phyloP scores from a whole-genome alignment of 805 yeast species.

The Kuraishia hungarica region DNA sequence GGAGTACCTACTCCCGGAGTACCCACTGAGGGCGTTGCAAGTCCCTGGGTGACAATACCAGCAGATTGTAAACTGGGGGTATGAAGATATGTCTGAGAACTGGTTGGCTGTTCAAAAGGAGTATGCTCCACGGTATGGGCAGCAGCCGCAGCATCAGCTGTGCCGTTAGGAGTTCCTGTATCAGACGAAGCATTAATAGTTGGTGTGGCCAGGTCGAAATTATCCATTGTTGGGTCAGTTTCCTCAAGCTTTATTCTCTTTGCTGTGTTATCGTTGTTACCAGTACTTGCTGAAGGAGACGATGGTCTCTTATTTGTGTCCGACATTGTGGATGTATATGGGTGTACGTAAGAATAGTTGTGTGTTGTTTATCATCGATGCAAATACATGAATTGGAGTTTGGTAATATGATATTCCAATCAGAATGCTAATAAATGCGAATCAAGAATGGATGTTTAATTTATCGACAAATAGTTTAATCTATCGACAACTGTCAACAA shows the following conservation, averaged over 20 bases:
- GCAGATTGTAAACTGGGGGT: background rate
- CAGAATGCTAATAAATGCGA: no score
- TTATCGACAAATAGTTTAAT: no score
- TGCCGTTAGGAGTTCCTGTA: background rate
- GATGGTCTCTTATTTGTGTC: background rate
- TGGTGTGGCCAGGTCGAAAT: background rate
- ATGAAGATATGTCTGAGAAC: background rate
- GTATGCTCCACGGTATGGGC: background rate
- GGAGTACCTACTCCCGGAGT: background rate
- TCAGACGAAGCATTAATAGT: background rate
- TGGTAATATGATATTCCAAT: no score
- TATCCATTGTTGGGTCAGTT: background rate
- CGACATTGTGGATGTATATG: background rate
- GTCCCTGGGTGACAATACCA: background rate
- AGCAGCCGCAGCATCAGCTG: background rate
- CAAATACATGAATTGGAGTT: no score
- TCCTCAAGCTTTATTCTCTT: slow-evolving; percentile 1
- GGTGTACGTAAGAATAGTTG: no score
- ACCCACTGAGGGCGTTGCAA: background rate
- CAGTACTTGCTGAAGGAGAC: background rate
- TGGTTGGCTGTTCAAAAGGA: background rate
- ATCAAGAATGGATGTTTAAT: no score
- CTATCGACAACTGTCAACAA: no score
- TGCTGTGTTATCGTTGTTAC: background rate
- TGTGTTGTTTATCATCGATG: no score